Percentiles rank a stretch among this genome's conserved stretches.
Conservation (phyloP, 805 yeast genomes). For the Cyberlindnera petersonii region DNA sequence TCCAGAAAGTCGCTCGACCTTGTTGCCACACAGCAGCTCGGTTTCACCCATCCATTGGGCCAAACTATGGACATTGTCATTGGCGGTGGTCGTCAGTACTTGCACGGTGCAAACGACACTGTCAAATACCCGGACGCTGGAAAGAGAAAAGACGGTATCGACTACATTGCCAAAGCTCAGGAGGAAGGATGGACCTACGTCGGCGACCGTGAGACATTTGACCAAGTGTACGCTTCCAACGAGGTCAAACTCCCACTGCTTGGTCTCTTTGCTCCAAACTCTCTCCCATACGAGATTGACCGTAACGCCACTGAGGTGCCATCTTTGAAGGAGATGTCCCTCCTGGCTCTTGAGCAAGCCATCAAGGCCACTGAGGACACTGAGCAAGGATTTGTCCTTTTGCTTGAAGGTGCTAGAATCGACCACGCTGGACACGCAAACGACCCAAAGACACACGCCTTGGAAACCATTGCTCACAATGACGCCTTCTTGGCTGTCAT, state of each 20-base stretch:
- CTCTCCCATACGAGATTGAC: constrained; percentile 81
- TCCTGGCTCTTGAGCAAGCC: constrained; percentile 67
- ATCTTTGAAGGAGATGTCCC: constrained; percentile 70
- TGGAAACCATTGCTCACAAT: constrained; percentile 83
- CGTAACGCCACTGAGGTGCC: constrained; percentile 60
- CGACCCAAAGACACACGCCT: constrained; percentile 90
- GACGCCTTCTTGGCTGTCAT: constrained; percentile 71
- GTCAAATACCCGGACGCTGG: constrained; percentile 34
- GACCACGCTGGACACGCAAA: constrained; percentile 94
- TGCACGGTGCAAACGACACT: constrained; percentile 45
- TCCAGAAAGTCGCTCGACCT: constrained; percentile 70
- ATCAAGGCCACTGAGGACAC: constrained; percentile 62
- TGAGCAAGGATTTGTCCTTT: constrained; percentile 80
- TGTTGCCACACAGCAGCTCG: constrained; percentile 84
- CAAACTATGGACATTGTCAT: constrained; percentile 74
- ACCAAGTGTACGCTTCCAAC: constrained; percentile 45
- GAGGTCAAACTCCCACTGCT: constrained; percentile 65
- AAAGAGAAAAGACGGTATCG: constrained; percentile 65
- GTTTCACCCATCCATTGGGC: constrained; percentile 69
- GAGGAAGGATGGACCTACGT: constrained; percentile 63
- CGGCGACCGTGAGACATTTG: constrained; percentile 55
- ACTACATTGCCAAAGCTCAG: constrained; percentile 62
- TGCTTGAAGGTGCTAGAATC: constrained; percentile 88
- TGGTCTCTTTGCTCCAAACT: constrained; percentile 65
- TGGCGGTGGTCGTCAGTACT: constrained; percentile 90